Conservation (phyloP, 1,139 yeast species). For the Geotrichum histeridarum region DNA sequence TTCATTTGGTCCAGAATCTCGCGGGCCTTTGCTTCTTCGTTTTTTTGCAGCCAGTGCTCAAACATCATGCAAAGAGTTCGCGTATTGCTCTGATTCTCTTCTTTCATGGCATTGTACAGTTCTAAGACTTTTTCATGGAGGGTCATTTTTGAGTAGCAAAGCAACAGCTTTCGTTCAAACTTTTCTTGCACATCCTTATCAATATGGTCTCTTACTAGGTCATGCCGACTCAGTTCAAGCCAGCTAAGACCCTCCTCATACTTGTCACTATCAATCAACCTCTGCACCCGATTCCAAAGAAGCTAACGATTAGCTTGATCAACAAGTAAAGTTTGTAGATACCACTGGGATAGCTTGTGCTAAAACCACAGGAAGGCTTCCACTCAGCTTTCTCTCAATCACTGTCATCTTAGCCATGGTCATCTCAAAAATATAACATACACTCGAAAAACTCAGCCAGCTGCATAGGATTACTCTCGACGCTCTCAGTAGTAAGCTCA, state of each 20-base stretch:
- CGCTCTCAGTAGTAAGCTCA: constrained; percentile 15
- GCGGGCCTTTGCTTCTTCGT: constrained; percentile 4
- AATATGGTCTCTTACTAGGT: constrained; percentile 3
- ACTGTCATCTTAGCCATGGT: constrained; percentile 7
- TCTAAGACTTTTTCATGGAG: constrained; percentile 3
- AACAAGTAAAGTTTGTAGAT: not conserved
- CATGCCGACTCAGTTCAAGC: constrained; percentile 15
- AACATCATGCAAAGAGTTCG: constrained; percentile 14
- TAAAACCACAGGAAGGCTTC: constrained; percentile 8
- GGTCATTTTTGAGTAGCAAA: constrained; percentile 12
- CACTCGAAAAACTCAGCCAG: constrained; percentile 18
- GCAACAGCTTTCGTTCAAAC: constrained; percentile 14
- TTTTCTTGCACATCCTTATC: constrained; percentile 12
- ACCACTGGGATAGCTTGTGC: constrained; percentile 18
- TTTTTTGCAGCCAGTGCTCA: constrained; percentile 9
- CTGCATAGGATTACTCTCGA: constrained; percentile 2
- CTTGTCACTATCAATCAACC: not conserved
- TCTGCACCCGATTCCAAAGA: constrained; percentile 17
- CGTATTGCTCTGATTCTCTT: constrained; percentile 5
- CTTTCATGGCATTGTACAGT: constrained; percentile 2
- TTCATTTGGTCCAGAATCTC: constrained; percentile 3
- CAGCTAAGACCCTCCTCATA: constrained; percentile 10
- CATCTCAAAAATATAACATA: not conserved
- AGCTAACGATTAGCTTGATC: constrained; percentile 9
- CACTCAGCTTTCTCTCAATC: constrained; percentile 15